These are phyloP conservation scores for Phytopythium boreale DNA, from an alignment of 352 stramenopile genomes.

Conservation along the genomic window DNA sequence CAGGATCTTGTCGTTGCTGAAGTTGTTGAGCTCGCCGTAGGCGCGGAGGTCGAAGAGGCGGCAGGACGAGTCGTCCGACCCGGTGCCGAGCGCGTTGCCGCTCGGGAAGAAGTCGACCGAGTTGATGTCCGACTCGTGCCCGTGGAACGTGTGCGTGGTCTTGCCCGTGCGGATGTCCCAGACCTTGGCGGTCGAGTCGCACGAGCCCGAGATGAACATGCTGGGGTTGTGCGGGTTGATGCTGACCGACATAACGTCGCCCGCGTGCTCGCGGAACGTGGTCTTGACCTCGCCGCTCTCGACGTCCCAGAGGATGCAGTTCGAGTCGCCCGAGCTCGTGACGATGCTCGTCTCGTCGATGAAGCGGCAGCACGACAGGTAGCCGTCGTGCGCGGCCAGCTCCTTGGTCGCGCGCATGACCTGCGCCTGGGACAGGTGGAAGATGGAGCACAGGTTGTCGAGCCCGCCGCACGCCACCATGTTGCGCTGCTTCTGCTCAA, in stretches of 20 bases:
- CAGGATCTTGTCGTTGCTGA: constrained; percentile 95
- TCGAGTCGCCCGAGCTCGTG: constrained; percentile 96
- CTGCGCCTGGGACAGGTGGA: constrained; percentile 91
- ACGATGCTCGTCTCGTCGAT: constrained; percentile 93
- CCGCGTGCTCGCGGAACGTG: constrained; percentile 97
- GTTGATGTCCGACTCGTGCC: constrained; percentile 99
- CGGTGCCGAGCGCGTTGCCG: constrained; percentile 93
- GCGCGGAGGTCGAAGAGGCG: constrained; percentile 97
- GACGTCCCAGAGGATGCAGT: constrained; percentile 99
- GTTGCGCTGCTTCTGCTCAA: constrained; percentile 96
- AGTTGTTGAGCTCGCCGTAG: constrained; percentile 97
- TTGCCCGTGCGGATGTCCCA: constrained; percentile 97
- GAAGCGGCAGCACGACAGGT: constrained; percentile 98
- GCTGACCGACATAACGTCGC: constrained; percentile 97
- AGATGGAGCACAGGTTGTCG: constrained; percentile 99
- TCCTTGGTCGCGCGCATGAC: constrained; percentile 93
- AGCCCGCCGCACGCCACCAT: constrained; percentile 98
- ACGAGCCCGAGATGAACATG: constrained; percentile 97
- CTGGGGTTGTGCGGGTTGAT: constrained; percentile 94
- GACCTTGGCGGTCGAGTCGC: constrained; percentile 96
- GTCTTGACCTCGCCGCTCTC: constrained; percentile 92
- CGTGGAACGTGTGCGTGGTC: constrained; percentile 95
- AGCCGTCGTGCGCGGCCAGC: constrained; percentile 97
- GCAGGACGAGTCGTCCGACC: constrained; percentile 96
- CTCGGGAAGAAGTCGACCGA: constrained; percentile 98